Evolutionary conservation across 805 yeast genomes (phyloP).

Genomic region (Candida orba): DNA sequence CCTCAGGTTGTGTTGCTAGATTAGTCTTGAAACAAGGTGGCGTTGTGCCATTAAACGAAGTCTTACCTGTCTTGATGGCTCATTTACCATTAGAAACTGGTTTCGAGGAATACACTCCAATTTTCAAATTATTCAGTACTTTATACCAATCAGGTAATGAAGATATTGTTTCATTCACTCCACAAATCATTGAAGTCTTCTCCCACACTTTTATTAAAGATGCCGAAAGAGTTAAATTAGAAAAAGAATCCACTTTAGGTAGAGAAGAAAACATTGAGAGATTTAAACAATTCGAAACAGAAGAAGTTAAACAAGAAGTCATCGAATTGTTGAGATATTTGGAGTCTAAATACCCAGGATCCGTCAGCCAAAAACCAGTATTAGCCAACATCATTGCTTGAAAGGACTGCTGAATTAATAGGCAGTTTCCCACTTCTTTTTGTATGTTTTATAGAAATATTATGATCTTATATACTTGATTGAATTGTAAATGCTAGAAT

Average conservation of each 20-base stretch:
- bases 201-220: conserved; percentile 69
- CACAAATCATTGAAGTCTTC: conserved; percentile 59
- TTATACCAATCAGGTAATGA: conserved; percentile 61
- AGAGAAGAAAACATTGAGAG: conserved; percentile 78
- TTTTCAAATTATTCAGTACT: conserved; percentile 67
- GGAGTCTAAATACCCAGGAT: conserved; percentile 56
- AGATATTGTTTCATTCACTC: conserved; percentile 46
- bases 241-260: conserved; percentile 71
- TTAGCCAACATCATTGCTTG: conserved; percentile 27
- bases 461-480: too few relatives aligned
- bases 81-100: conserved; percentile 86
- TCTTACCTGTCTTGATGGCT: conserved; percentile 63
- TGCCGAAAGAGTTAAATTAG: conserved; percentile 61
- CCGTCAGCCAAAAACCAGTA: conserved; percentile 41
- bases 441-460: too few relatives aligned
- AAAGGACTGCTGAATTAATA: too few relatives aligned
- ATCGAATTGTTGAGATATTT: conserved; percentile 66
- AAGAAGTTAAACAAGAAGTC: conserved; percentile 57
- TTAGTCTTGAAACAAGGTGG: conserved; percentile 67
- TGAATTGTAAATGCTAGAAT: too few relatives aligned
- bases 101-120: conserved; percentile 88
- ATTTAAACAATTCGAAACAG: conserved; percentile 69
- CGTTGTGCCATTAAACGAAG: conserved; percentile 70
- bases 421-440: too few relatives aligned
- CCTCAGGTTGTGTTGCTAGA: conserved; percentile 95